Evolutionary conservation across 768 basidiomycete genomes (phyloP), one percentile per base, ranked within the genome.

Genomic region (Cubamyces sp.): DNA sequence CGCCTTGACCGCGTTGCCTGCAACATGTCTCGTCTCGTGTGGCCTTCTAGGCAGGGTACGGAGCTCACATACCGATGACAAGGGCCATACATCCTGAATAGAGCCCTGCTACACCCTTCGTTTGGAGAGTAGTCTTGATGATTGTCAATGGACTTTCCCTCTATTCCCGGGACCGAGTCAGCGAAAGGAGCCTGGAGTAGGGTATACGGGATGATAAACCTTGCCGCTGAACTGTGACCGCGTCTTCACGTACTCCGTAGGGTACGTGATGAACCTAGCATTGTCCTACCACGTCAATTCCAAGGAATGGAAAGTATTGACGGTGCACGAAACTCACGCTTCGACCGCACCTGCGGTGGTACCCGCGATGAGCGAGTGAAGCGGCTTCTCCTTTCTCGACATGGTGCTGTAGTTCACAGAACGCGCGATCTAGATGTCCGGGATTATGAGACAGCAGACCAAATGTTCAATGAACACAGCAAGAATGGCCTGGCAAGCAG

Each of bases 41-140:
- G 14, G 5, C 26, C 7, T 3, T 15, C 34, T 15, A 37, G 18
- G 8, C 12, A 6, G 16, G 51, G 28, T 28, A 16, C 40, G 11
- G 18, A 19, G 21, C 8, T 3, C 3, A 57, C 71, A 39, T 52
- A 68, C 72, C 97, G 15, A 94, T 80, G 5, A 98, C 85, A 16
- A 98, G 82, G 0, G 97, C 96, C 19, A 83, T 84, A 69, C 91
- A 94, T 71, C 96, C 95, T 0, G 94, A 92, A 68, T 99, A 99
- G n/a, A 99, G 81, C 0, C 96, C 97, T 0, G 74, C 71, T 15
- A 97, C 66, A 9, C 97, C 97, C 64, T 91, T 87, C 1, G 82
- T 82, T 62, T 81, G 79, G 28, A 96, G 59, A 0, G 96, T 98
- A 28, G 87, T 82, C 47, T 80, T 80, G 62, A 95, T 78, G 66